These are phyloP conservation scores for Musa itinerans DNA, from an alignment of 176 grass and related monocot genomes.

Conservation along the genomic window DNA sequence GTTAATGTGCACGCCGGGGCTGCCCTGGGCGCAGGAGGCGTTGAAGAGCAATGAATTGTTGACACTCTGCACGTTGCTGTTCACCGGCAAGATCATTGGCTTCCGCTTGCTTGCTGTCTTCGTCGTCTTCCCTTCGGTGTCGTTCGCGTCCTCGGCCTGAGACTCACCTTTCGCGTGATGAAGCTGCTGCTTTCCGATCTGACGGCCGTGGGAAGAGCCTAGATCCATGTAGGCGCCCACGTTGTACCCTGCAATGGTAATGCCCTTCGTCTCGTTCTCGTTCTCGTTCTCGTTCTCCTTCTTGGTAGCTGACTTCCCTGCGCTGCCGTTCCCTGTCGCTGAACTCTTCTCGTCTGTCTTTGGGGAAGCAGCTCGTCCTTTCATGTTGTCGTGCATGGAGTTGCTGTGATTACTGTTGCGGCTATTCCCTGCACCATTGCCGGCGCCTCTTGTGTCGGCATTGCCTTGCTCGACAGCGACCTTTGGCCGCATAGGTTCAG, in stretches of 20 bases:
- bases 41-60: conserved; percentile 40
- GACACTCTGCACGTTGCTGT: conserved; percentile 41
- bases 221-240: conserved; percentile 32
- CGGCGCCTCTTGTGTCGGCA: not conserved
- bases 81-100: conserved; percentile 27
- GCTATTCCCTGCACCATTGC: not conserved
- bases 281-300: conserved; percentile 17
- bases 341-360: not conserved
- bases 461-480: not conserved
- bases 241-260: conserved; percentile 39
- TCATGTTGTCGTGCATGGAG: not conserved
- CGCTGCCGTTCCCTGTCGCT: not conserved
- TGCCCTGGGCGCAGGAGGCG: conserved; percentile 15
- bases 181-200: conserved; percentile 20
- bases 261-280: conserved; percentile 22
- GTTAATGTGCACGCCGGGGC: conserved; percentile 31
- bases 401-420: not conserved
- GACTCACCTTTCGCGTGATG: not conserved
- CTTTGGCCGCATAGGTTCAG: conserved; percentile 13
- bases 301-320: not conserved
- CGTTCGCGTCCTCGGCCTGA: not conserved
- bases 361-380: not conserved
- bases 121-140: not conserved
- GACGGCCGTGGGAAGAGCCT: not conserved
- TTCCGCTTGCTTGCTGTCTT: conserved; percentile 9